Evolutionary conservation across 305 asterid species (phyloP).

Genomic region (Fraxinus nigra): DNA sequence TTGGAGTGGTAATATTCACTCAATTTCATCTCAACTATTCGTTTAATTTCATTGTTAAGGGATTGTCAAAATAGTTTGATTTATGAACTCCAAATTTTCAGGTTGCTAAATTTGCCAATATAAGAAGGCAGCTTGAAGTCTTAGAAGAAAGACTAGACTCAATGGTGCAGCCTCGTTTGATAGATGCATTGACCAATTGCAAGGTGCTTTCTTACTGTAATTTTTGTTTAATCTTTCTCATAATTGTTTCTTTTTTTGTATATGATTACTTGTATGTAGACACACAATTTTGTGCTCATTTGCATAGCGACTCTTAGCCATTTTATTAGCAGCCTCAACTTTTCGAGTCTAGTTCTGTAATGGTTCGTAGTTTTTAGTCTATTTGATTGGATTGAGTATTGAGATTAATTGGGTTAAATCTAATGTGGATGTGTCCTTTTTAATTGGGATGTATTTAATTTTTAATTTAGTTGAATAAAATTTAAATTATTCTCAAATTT

Average conservation of each 20-base stretch:
- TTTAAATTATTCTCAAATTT: no score
- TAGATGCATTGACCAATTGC: constrained; percentile 80
- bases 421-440: no score
- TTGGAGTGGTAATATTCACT: constrained; percentile 73
- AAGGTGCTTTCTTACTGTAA: constrained; percentile 49
- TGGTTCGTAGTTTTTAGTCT: no score
- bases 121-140: constrained; percentile 97
- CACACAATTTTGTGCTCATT: no score
- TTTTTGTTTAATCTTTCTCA: constrained; percentile 18
- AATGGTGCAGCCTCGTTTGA: constrained; percentile 93
- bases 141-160: constrained; percentile 95
- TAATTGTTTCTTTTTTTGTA: neutral
- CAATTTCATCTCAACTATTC: neutral
- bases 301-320: no score
- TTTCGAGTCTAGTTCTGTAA: no score
- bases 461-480: no score
- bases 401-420: no score
- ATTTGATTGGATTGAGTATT: no score
- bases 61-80: constrained; percentile 17
- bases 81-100: constrained; percentile 37
- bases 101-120: constrained; percentile 99
- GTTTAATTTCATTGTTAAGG: constrained; percentile 8
- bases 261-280: neutral
- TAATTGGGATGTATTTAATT: no score
- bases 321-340: no score